Conservation (phyloP, 768 basidiomycete genomes). For the Solioccasus polychromus region DNA sequence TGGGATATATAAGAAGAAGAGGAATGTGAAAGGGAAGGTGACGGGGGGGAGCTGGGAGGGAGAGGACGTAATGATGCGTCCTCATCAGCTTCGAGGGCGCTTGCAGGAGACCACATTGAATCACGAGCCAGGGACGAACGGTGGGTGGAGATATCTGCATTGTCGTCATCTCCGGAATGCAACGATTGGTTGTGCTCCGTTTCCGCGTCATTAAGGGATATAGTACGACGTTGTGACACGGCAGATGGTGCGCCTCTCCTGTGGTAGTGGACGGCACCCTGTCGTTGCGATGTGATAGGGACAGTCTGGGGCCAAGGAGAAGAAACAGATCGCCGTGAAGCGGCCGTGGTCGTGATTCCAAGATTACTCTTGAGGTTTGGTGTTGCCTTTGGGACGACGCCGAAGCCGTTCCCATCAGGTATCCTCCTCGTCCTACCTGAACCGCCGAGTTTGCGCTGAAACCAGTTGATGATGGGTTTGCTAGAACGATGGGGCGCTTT, state of each 20-base stretch:
- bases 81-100: conserved; percentile 83
- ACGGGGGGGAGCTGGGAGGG: conserved; percentile 84
- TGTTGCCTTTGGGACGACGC: conserved; percentile 9
- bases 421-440: conserved; percentile 56
- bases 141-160: conserved; percentile 46
- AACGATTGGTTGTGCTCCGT: conserved; percentile 39
- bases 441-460: conserved; percentile 81
- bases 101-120: conserved; percentile 78
- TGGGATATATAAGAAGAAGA: conserved; percentile 83
- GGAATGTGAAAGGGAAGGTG: conserved; percentile 80
- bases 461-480: conserved; percentile 88
- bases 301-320: conserved; percentile 26
- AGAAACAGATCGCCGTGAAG: conserved; percentile 28
- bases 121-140: conserved; percentile 64
- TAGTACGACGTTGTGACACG: conserved; percentile 48
- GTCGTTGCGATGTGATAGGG: conserved; percentile 25
- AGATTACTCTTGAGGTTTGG: conserved; percentile 17
- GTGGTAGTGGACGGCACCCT: conserved; percentile 14
- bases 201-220: conserved; percentile 63
- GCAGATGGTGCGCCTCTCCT: conserved; percentile 21
- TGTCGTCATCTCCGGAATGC: conserved; percentile 36
- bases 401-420: conserved; percentile 30
- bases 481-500: conserved; percentile 68
- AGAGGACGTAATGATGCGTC: conserved; percentile 90
- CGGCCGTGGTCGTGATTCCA: conserved; percentile 2